Conservation (phyloP, 106 monocot genomes). For the Platanthera zijinensis region DNA sequence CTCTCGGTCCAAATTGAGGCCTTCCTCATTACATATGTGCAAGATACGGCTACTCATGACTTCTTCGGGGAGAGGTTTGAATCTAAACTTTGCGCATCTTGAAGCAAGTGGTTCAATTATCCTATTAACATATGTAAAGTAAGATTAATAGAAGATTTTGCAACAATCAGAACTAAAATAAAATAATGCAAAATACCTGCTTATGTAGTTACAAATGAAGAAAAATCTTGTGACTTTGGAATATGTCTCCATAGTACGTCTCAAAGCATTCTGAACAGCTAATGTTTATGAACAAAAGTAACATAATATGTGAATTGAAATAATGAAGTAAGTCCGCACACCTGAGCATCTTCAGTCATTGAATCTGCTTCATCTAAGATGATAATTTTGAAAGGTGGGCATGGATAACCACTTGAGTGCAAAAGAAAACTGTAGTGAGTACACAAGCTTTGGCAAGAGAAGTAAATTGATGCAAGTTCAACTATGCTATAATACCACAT, state of each 20-base stretch:
- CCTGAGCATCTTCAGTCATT: slow-evolving; percentile 99
- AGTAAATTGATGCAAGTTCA: no score
- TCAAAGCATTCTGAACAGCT: slow-evolving; percentile 80
- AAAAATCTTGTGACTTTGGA: slow-evolving; percentile 97
- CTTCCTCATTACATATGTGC: slow-evolving; percentile 87
- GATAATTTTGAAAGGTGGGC: slow-evolving; percentile 94
- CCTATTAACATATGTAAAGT: slow-evolving; percentile 24
- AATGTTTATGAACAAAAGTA: slow-evolving; percentile 7
- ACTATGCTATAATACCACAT: neutral
- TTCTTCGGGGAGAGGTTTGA: slow-evolving; percentile 83
- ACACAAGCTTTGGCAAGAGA: neutral
- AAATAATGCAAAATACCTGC: slow-evolving; percentile 47
- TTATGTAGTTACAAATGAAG: slow-evolving; percentile 98
- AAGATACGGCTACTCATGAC: slow-evolving; percentile 74
- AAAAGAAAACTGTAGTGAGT: slow-evolving; percentile 11
- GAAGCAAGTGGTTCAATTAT: slow-evolving; percentile 99
- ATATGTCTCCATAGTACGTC: slow-evolving; percentile 95
- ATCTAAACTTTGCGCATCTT: slow-evolving; percentile 98
- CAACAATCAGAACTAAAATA: neutral
- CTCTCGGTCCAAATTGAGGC: slow-evolving; percentile 66
- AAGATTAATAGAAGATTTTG: neutral
- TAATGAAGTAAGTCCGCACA: slow-evolving; percentile 2
- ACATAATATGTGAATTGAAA: neutral
- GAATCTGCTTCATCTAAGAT: slow-evolving; percentile 98
- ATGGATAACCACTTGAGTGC: slow-evolving; percentile 57